These are phyloP conservation scores for Colletotrichum sp. DNA, from an alignment of 2,329 filamentous ascomycete species.

Conservation along the genomic window DNA sequence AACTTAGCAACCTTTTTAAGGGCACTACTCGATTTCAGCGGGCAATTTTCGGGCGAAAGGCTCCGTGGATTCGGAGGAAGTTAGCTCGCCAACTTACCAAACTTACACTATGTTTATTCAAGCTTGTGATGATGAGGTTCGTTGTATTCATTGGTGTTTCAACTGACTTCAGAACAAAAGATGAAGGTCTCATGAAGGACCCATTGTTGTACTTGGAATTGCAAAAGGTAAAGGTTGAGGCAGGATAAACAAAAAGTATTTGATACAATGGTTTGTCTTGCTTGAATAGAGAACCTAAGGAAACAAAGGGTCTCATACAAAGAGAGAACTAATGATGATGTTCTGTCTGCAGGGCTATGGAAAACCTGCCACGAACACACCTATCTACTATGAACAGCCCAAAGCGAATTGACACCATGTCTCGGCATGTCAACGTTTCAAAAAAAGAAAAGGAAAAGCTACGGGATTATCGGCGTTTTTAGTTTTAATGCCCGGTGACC, in stretches of 20 bases:
- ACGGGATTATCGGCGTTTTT: not conserved
- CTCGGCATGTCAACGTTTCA: not conserved
- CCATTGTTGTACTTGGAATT: not conserved
- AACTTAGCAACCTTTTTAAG: not conserved
- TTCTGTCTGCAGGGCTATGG: not conserved
- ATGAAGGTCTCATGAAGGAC: not conserved
- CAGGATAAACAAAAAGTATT: not conserved
- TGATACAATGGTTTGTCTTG: not conserved
- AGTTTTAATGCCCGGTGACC: not conserved
- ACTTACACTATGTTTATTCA: not conserved
- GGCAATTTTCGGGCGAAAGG: not conserved
- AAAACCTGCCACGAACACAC: not conserved
- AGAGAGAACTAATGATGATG: not conserved
- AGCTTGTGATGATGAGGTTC: not conserved
- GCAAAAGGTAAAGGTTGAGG: not conserved
- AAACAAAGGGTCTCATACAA: not conserved
- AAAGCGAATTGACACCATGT: not conserved
- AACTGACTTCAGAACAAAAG: not conserved
- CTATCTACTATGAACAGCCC: not conserved
- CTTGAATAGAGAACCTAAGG: not conserved
- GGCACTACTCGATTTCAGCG: not conserved
- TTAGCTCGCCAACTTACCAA: not conserved
- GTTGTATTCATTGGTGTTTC: not conserved
- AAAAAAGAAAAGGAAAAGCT: not conserved
- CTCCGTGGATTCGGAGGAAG: not conserved